Percentiles rank a stretch among this genome's conserved stretches.
Conservation (phyloP, 2,329 filamentous ascomycete genomes). For the Fusarium camptoceras region DNA sequence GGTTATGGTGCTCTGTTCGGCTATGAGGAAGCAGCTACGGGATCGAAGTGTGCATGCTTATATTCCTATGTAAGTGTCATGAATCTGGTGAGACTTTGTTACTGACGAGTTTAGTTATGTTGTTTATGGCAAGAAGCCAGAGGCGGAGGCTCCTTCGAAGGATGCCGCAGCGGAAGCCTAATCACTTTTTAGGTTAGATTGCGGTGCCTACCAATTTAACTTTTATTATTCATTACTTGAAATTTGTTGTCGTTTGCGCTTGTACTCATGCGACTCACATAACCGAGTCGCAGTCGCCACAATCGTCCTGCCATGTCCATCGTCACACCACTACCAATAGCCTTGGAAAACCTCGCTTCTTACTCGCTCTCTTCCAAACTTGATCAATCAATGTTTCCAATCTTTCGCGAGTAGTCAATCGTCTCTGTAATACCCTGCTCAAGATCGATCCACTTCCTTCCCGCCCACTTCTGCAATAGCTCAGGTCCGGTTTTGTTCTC, state of each 20-base stretch:
- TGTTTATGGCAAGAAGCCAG: conserved; percentile 9
- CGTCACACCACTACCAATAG: no score
- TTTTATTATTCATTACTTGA: background rate
- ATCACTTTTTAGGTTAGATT: background rate
- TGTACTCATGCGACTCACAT: background rate
- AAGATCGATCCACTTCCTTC: conserved; percentile 27
- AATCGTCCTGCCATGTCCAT: no score
- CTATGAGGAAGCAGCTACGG: conserved; percentile 19
- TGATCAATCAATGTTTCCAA: conserved; percentile 10
- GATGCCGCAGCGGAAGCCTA: background rate
- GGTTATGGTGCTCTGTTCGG: conserved; percentile 17
- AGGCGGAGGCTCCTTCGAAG: background rate
- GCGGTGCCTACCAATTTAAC: background rate
- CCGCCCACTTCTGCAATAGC: conserved; percentile 37
- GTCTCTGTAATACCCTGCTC: conserved; percentile 22
- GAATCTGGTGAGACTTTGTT: background rate
- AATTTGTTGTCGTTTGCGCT: background rate
- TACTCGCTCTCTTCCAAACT: fast-evolving
- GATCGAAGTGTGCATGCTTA: conserved; percentile 24
- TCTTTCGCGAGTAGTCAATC: conserved; percentile 14
- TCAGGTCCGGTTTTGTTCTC: conserved; percentile 30
- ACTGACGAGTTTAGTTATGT: background rate
- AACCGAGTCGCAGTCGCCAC: background rate
- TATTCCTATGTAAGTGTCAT: conserved; percentile 20
- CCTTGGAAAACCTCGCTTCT: no score